These are phyloP conservation scores for Colletotrichum truncatum DNA, from an alignment of 2,329 filamentous ascomycete species.

Conservation along the genomic window DNA sequence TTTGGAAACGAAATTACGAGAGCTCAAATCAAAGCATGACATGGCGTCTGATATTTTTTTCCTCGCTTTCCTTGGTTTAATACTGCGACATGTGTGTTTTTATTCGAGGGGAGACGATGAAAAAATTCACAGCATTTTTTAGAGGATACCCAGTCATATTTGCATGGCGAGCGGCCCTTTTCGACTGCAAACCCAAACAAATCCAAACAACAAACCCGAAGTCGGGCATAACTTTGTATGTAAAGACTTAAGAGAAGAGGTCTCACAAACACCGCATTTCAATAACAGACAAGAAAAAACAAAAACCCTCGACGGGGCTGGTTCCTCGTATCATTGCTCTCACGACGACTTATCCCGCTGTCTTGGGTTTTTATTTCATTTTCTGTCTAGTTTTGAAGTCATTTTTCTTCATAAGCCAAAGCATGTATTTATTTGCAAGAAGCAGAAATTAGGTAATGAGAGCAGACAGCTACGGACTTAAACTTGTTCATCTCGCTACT, in stretches of 20 bases:
- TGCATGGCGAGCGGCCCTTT: slow-evolving; percentile 20
- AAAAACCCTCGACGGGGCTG: slow-evolving; percentile 26
- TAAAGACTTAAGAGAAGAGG: slow-evolving; percentile 20
- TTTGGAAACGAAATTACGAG: neutral
- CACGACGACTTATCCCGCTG: neutral
- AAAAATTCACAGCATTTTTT: slow-evolving; percentile 29
- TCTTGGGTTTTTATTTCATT: slow-evolving; percentile 13
- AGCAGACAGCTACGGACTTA: slow-evolving; percentile 23
- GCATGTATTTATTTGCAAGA: slow-evolving; percentile 11
- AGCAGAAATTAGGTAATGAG: slow-evolving; percentile 14
- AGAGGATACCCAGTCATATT: slow-evolving; percentile 29
- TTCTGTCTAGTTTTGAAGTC: neutral
- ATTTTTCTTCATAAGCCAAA: neutral
- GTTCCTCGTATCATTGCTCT: slow-evolving; percentile 11
- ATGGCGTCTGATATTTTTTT: neutral
- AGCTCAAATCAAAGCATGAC: slow-evolving; percentile 5
- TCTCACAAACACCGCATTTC: slow-evolving; percentile 14
- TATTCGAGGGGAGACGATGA: slow-evolving; percentile 10
- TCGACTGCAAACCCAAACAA: slow-evolving; percentile 2
- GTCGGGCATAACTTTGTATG: slow-evolving; percentile 1
- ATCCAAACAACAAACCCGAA: neutral
- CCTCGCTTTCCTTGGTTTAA: slow-evolving; percentile 21
- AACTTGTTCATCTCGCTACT: no score
- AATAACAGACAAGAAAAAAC: slow-evolving; percentile 5
- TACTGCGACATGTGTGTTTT: slow-evolving; percentile 6